Base-by-base conservation (phyloP, 2,329 filamentous ascomycete genomes). In the Penicillium italicum region DNA sequence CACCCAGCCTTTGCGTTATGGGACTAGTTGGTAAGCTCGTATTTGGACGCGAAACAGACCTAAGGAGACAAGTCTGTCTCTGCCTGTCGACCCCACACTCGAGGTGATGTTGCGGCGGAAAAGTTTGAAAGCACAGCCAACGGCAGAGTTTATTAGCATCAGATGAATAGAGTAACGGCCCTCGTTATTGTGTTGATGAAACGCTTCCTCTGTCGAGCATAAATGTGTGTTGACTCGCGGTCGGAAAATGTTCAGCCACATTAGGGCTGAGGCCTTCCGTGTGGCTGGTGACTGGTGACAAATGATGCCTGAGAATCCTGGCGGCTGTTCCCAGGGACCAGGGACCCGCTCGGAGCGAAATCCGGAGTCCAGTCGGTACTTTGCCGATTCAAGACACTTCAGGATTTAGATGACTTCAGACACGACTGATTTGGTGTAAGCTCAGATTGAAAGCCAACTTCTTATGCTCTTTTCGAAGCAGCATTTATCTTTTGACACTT, bases 151-250 rank as follows among this genome's bases (percentile, higher is more conserved):
- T 7, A 48, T 54, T 34, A 44, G 60, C 67, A 69, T 69, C 43
- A 61, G 61, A 55, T 34, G 20, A 55, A 24, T 44, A 6, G 36
- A 34, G 10, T 16, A 30, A 12, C 22, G 34, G 16, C 16, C 42
- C 28, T 10, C 30, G 34, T 22, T 51, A 20, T 24, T 20, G 31
- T n/a, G 24, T 42, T 24, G 46, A 36, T 38, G 37, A 34, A 34
- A 47, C 26, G 20, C 26, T 26, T 34, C 36, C 22, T 30, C 20
- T 33, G n/a, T 37, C 22, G 6, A 50, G 18, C 30, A 38, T 20
- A 30, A 50, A 54, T 30, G 24, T 56, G 46, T 63, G 63, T 64
- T 62, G 61, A 61, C 59, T 59, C 55, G 55, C 44, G 56, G 51
- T 40, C 48, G 45, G 49, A 43, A 38, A 30, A 44, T 30, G 20